A percentile compares a stretch with the other conserved stretches of the same genome.
These are phyloP conservation scores for Bromus sterilis DNA, from an alignment of 176 grass and related monocot genomes.

Conservation along the genomic window DNA sequence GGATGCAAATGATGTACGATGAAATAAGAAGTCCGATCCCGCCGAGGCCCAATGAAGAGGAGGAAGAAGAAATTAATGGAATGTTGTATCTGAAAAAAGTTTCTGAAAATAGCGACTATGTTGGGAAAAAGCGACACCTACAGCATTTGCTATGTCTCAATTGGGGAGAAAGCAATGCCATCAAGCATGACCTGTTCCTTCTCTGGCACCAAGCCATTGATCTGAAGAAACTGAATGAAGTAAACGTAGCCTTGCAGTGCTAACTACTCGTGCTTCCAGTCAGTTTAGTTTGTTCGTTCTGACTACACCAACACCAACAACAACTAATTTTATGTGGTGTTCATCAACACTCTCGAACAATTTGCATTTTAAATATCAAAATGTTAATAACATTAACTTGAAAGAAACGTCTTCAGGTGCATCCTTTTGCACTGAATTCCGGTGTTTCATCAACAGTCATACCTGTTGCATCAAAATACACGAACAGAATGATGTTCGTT, in stretches of 20 bases:
- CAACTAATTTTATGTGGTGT: too few relatives aligned
- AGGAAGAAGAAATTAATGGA: not conserved
- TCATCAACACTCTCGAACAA: too few relatives aligned
- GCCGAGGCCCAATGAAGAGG: not conserved
- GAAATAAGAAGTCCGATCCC: not conserved
- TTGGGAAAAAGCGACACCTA: not conserved
- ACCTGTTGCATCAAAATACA: too few relatives aligned
- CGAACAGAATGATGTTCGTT: too few relatives aligned
- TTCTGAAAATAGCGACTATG: not conserved
- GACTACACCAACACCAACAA: not conserved
- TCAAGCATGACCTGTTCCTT: not conserved
- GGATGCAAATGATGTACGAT: not conserved
- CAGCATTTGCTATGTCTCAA: not conserved
- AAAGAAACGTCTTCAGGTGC: too few relatives aligned
- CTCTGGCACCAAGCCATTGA: not conserved
- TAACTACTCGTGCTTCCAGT: not conserved
- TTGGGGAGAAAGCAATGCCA: too few relatives aligned
- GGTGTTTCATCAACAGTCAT: too few relatives aligned
- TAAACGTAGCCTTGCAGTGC: too few relatives aligned
- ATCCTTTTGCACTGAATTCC: too few relatives aligned
- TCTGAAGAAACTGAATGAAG: not conserved
- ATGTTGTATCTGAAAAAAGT: not conserved
- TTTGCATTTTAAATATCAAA: too few relatives aligned
- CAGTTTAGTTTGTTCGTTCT: not conserved
- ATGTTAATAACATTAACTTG: too few relatives aligned